These are phyloP conservation scores for Metarhizium robertsii DNA, from an alignment of 2,329 filamentous ascomycete species.

Conservation along the genomic window DNA sequence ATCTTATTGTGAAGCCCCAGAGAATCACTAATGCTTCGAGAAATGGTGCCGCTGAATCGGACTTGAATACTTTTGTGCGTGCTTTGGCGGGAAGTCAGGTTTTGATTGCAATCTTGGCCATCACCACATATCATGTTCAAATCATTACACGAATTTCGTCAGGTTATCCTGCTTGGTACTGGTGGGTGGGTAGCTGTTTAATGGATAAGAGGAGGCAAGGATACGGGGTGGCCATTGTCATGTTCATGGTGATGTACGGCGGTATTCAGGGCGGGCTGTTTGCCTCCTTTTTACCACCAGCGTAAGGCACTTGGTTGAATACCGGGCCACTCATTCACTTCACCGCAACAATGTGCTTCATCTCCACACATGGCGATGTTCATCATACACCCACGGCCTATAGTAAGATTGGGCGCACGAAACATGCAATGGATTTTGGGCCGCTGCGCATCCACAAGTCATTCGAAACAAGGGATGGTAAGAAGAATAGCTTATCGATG, in stretches of 20 bases:
- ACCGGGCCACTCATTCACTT: not conserved
- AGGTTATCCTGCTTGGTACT: slow-evolving; percentile 83
- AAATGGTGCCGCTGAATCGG: slow-evolving; percentile 3
- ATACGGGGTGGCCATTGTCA: slow-evolving; percentile 35
- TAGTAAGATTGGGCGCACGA: too few relatives aligned
- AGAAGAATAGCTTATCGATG: too few relatives aligned
- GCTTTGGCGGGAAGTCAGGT: slow-evolving; percentile 65
- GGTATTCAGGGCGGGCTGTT: slow-evolving; percentile 76
- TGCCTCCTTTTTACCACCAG: slow-evolving; percentile 84
- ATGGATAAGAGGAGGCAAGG: slow-evolving; percentile 20
- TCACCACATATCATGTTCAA: slow-evolving; percentile 84
- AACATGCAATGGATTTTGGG: too few relatives aligned
- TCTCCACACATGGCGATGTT: not conserved
- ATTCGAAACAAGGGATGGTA: too few relatives aligned
- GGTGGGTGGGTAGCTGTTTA: slow-evolving; percentile 56
- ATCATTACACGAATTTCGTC: slow-evolving; percentile 86
- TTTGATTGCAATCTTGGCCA: slow-evolving; percentile 58
- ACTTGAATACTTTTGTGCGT: slow-evolving; percentile 25
- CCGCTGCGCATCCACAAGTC: too few relatives aligned
- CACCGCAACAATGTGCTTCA: not conserved
- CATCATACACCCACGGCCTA: too few relatives aligned
- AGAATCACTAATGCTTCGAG: not conserved
- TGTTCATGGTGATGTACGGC: slow-evolving; percentile 73
- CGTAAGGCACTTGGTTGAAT: slow-evolving; percentile 33
- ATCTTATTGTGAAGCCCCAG: slow-evolving; percentile 19